Conservation (phyloP, 257 asterid species). For the Misopates orontium region DNA sequence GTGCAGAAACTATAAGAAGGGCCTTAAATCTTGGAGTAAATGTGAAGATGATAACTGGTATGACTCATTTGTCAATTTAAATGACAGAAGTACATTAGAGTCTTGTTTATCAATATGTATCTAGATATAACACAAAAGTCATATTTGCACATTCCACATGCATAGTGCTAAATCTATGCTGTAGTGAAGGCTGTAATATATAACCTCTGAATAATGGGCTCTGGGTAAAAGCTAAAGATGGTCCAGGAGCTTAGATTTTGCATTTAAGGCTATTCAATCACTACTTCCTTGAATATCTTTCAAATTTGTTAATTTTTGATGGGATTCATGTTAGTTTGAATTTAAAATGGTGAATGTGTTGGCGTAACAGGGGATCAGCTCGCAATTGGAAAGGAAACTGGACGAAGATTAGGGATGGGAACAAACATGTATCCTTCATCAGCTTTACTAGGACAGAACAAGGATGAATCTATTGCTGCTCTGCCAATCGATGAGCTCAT, state of each 20-base stretch:
- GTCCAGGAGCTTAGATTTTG: neutral
- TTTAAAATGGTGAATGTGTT: conserved; percentile 11
- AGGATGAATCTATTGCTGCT: conserved; percentile 92
- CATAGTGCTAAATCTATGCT: neutral
- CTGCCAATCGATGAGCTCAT: conserved; percentile 94
- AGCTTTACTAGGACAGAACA: conserved; percentile 89
- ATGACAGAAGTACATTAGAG: neutral
- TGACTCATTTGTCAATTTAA: conserved; percentile 11
- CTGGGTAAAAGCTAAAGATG: neutral
- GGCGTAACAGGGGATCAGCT: conserved; percentile 84
- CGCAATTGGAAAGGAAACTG: conserved; percentile 97
- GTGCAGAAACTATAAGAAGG: conserved; percentile 88
- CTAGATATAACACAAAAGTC: conserved; percentile 1
- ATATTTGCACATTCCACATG: conserved; percentile 3
- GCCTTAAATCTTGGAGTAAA: conserved; percentile 90
- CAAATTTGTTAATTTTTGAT: neutral
- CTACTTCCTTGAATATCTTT: neutral
- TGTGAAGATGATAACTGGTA: conserved; percentile 94
- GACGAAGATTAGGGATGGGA: conserved; percentile 97
- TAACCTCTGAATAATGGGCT: neutral
- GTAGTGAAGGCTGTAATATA: neutral
- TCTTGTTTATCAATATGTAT: neutral
- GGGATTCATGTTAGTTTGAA: neutral
- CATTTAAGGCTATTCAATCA: neutral
- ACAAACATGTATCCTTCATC: conserved; percentile 99